Percentiles rank a stretch among this genome's conserved stretches.
Conservation (phyloP, 2,329 filamentous ascomycete species). For the Calonectria naviculata region DNA sequence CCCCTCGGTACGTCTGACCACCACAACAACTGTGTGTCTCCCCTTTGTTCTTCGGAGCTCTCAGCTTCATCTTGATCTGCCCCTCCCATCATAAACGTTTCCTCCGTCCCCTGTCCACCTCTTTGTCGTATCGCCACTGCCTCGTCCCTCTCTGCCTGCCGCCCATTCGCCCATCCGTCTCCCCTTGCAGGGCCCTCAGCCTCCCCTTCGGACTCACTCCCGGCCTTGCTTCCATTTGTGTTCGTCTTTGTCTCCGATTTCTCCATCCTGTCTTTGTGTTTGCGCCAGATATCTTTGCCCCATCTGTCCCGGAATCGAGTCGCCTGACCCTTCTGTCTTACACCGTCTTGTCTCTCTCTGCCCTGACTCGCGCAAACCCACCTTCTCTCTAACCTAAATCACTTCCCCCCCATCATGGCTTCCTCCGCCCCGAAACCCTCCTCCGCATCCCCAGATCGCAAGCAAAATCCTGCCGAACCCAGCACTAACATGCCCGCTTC, state of each 20-base stretch:
- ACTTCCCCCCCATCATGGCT: slow-evolving; percentile 15
- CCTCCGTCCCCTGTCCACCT: neutral
- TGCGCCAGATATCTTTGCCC: neutral
- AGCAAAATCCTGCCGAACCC: slow-evolving; percentile 25
- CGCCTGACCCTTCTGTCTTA: neutral
- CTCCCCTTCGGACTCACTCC: neutral
- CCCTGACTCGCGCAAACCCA: slow-evolving; percentile 5
- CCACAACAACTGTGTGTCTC: slow-evolving; percentile 15
- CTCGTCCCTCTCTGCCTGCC: neutral
- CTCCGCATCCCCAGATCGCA: slow-evolving; percentile 6
- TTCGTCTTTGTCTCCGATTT: neutral
- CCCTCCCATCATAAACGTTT: neutral
- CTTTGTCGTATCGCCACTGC: slow-evolving; percentile 15
- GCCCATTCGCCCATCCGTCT: slow-evolving; percentile 1
- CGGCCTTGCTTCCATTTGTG: slow-evolving; percentile 8
- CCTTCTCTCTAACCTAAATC: slow-evolving; percentile 27
- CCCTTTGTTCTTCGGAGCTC: neutral
- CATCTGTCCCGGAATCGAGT: neutral
- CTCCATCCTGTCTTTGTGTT: neutral
- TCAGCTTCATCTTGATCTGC: neutral
- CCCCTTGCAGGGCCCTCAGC: neutral
- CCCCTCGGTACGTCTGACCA: slow-evolving; percentile 63
- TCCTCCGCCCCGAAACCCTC: slow-evolving; percentile 27
- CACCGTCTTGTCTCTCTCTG: slow-evolving; percentile 8
- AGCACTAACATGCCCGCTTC: slow-evolving; percentile 35